A percentile compares a stretch with the other conserved stretches of the same genome.
Evolutionary conservation across 139 green algal species (phyloP).

Genomic region (Haematococcus lacustris): DNA sequence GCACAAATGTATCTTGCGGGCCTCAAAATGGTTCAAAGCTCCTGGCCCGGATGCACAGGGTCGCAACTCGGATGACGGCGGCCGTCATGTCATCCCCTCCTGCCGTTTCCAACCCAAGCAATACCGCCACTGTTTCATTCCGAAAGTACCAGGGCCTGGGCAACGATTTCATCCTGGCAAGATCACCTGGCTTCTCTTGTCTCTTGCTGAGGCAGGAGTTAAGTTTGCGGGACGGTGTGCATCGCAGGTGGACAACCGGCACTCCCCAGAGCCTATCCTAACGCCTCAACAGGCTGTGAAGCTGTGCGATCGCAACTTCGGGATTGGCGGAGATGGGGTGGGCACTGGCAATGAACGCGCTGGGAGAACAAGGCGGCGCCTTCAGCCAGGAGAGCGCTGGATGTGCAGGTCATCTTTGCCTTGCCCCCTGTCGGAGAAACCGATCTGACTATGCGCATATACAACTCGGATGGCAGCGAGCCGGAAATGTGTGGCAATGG

Average conservation of each 20-base stretch:
- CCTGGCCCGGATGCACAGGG: too few species aligned
- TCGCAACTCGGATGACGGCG: too few species aligned
- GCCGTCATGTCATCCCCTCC: too few species aligned
- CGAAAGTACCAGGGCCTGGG: conserved; percentile 99
- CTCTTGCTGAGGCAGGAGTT: not conserved
- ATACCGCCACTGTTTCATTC: too few species aligned
- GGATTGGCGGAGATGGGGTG: conserved; percentile 91
- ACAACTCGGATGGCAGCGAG: conserved; percentile 94
- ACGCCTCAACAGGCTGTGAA: conserved; percentile 69
- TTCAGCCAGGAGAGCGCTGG: too few species aligned
- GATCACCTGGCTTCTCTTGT: conserved; percentile 25
- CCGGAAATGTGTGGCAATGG: conserved; percentile 99
- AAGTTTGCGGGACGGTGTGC: not conserved
- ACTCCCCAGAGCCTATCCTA: conserved; percentile 59
- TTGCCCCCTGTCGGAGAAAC: conserved; percentile 59
- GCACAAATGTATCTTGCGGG: too few species aligned
- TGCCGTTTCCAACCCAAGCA: too few species aligned
- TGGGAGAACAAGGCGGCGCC: too few species aligned
- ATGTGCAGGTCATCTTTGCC: conserved; percentile 88
- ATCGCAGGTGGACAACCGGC: conserved; percentile 86
- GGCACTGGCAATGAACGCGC: conserved; percentile 12
- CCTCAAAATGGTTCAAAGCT: too few species aligned
- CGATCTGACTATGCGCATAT: conserved; percentile 96
- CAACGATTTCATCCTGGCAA: conserved; percentile 99
- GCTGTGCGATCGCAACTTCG: conserved; percentile 94